phyloP scores from a whole-genome alignment of 352 stramenopile species.

The Globisporangium radiosum region DNA sequence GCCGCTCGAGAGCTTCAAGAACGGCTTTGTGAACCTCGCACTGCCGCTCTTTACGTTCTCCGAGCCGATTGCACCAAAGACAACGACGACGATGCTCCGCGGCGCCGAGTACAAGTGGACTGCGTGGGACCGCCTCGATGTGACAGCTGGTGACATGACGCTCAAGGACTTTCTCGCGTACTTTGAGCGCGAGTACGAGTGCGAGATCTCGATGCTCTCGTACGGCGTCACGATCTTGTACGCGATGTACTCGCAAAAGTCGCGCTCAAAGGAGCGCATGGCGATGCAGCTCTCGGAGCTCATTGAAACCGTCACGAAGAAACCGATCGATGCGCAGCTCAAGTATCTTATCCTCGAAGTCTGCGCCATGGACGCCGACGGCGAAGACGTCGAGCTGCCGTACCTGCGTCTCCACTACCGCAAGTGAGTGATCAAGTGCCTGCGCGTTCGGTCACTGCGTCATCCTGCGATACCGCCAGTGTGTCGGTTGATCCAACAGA shows the following conservation, averaged over 20 bases:
- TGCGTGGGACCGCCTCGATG: conserved; percentile 95
- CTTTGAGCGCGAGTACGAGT: conserved; percentile 94
- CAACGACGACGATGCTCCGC: conserved; percentile 90
- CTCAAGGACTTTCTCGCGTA: conserved; percentile 94
- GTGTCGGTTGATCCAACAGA: neutral
- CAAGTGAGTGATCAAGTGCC: conserved; percentile 15
- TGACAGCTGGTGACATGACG: conserved; percentile 94
- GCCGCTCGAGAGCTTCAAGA: conserved; percentile 95
- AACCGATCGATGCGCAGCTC: conserved; percentile 90
- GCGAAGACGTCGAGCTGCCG: conserved; percentile 94
- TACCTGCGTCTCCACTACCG: conserved; percentile 91
- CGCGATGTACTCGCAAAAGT: conserved; percentile 86
- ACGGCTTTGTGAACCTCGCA: conserved; percentile 97
- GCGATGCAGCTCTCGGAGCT: conserved; percentile 96
- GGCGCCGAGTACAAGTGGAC: conserved; percentile 97
- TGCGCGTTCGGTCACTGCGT: too few relatives aligned
- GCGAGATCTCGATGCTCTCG: conserved; percentile 98
- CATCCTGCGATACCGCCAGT: too few relatives aligned
- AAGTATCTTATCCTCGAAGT: conserved; percentile 96
- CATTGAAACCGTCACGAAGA: conserved; percentile 95
- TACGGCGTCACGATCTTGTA: conserved; percentile 92
- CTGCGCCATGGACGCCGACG: conserved; percentile 94
- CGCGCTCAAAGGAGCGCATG: conserved; percentile 91
- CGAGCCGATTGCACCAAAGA: conserved; percentile 93
- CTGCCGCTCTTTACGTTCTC: conserved; percentile 97